These are phyloP conservation scores for Penicillium concentricum DNA, from an alignment of 2,329 filamentous ascomycete genomes.

Conservation along the genomic window DNA sequence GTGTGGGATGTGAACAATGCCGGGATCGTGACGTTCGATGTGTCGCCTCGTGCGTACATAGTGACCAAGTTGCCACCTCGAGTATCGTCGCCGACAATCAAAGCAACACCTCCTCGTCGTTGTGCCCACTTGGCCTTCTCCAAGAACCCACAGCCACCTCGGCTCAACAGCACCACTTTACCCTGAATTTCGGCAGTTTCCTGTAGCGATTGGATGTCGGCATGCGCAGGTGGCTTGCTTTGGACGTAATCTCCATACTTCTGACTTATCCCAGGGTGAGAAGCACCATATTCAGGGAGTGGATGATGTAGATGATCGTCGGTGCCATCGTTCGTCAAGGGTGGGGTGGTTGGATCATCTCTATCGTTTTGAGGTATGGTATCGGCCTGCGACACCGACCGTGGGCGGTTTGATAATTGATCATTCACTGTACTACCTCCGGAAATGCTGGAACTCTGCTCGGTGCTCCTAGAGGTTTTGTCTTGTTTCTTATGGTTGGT, in stretches of 20 bases:
- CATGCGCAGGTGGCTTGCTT: slow-evolving; percentile 56
- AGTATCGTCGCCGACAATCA: slow-evolving; percentile 93
- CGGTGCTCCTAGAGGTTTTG: slow-evolving; percentile 19
- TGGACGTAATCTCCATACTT: slow-evolving; percentile 34
- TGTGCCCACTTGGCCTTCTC: slow-evolving; percentile 99
- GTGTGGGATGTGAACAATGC: slow-evolving; percentile 93
- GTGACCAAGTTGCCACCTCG: slow-evolving; percentile 86
- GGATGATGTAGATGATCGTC: slow-evolving; percentile 77
- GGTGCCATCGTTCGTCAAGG: slow-evolving; percentile 67
- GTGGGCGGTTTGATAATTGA: slow-evolving; percentile 20
- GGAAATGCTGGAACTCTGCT: slow-evolving; percentile 24
- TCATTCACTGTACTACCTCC: slow-evolving; percentile 25
- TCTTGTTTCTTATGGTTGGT: slow-evolving; percentile 42
- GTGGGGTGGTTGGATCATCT: slow-evolving; percentile 14
- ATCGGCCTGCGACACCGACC: slow-evolving; percentile 26
- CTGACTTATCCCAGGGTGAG: slow-evolving; percentile 34
- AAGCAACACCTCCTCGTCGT: slow-evolving; percentile 77
- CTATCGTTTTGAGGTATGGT: slow-evolving; percentile 17
- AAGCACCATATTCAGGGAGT: slow-evolving; percentile 45
- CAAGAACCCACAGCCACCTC: slow-evolving; percentile 91
- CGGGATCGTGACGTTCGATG: slow-evolving; percentile 90
- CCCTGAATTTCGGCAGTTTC: slow-evolving; percentile 89
- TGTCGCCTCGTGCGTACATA: slow-evolving; percentile 98
- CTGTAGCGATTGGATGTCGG: slow-evolving; percentile 88
- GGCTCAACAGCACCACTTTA: slow-evolving; percentile 86